Conservation (phyloP, 768 basidiomycete species). For the Psilocybe sp. region DNA sequence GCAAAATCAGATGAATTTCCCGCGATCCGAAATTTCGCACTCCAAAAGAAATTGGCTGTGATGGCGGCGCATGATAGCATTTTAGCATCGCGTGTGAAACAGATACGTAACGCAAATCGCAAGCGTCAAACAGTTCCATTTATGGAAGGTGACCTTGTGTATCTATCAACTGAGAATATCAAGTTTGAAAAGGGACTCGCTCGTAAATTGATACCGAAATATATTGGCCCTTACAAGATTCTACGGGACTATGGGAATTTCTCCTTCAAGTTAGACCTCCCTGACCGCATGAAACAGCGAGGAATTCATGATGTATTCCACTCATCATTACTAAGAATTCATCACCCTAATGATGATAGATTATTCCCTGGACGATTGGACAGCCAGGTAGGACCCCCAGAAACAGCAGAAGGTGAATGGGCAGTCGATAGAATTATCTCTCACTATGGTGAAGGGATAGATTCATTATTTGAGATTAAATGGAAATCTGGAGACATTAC, state of each 20-base stretch:
- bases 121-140: not conserved
- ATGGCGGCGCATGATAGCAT: too few relatives aligned
- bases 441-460: not conserved
- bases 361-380: slow-evolving; percentile 27
- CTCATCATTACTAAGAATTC: not conserved
- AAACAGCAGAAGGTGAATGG: not conserved
- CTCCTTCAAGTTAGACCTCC: not conserved
- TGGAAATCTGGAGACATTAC: not conserved
- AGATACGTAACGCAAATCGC: not conserved
- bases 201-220: not conserved
- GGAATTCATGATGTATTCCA: slow-evolving; percentile 24
- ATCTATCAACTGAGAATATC: not conserved
- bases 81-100: not conserved
- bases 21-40: not conserved
- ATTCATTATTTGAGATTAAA: not conserved
- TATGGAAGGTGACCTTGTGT: slow-evolving; percentile 7
- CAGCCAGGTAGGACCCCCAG: not conserved
- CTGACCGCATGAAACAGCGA: not conserved
- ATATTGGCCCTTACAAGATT: not conserved
- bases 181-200: too few relatives aligned
- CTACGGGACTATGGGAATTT: not conserved
- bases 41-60: not conserved
- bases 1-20: not conserved
- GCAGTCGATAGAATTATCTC: not conserved
- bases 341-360: not conserved